These are phyloP conservation scores for Psilocybe azurescens DNA, from an alignment of 768 basidiomycete species.

Conservation along the genomic window DNA sequence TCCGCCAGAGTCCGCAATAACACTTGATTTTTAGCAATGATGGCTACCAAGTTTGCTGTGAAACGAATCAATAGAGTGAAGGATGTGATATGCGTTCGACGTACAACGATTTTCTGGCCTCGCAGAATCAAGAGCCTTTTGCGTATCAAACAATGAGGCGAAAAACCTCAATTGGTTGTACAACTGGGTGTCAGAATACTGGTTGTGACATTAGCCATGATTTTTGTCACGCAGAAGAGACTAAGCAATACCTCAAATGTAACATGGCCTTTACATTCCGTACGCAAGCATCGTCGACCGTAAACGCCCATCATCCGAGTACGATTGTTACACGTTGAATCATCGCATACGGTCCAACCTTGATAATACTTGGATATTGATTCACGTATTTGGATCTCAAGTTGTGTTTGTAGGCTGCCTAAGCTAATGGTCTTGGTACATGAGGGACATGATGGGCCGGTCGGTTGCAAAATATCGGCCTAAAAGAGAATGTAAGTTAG, in stretches of 20 bases:
- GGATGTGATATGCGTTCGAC: neutral
- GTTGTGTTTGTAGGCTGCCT: constrained; percentile 79
- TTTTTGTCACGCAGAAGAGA: neutral
- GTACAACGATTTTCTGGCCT: constrained; percentile 45
- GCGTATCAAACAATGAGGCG: constrained; percentile 74
- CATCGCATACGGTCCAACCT: constrained; percentile 88
- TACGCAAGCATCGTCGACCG: constrained; percentile 78
- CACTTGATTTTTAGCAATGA: constrained; percentile 52
- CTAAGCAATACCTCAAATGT: constrained; percentile 65
- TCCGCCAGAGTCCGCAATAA: constrained; percentile 57
- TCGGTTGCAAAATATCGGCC: constrained; percentile 68
- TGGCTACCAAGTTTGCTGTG: constrained; percentile 27
- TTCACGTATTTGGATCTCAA: constrained; percentile 84
- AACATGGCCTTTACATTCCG: constrained; percentile 72
- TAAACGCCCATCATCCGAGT: constrained; percentile 97
- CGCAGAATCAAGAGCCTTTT: constrained; percentile 61
- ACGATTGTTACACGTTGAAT: constrained; percentile 78
- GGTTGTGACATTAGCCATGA: constrained; percentile 10
- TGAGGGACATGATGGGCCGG: constrained; percentile 73
- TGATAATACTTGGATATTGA: constrained; percentile 87
- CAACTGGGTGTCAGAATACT: constrained; percentile 86
- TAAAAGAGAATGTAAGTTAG: constrained; percentile 32
- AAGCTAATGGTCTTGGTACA: constrained; percentile 60
- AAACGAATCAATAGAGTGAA: neutral
- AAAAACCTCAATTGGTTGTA: constrained; percentile 94